Conservation (phyloP, 345 rosid species). For the Rhodamnia argentea region DNA sequence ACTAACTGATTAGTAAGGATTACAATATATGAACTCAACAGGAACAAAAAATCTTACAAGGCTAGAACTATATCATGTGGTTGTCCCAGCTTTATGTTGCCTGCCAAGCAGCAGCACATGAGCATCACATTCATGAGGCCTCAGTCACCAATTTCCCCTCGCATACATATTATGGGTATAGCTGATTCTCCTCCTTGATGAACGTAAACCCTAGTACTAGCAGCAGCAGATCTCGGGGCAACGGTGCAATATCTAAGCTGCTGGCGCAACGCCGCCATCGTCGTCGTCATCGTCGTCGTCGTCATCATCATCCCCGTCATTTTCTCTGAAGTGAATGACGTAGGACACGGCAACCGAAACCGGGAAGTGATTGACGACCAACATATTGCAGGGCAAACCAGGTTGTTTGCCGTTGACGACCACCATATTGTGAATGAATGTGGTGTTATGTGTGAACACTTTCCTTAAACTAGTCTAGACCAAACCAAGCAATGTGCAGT, state of each 20-base stretch:
- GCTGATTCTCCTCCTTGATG: not conserved
- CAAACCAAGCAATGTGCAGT: not conserved
- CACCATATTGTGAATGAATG: not conserved
- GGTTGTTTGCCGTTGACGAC: not conserved
- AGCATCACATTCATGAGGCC: not conserved
- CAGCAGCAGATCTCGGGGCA: not conserved
- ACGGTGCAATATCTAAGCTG: not conserved
- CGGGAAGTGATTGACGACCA: not conserved
- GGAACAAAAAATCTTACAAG: not conserved
- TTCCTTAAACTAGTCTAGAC: not conserved
- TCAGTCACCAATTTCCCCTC: not conserved
- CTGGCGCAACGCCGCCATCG: not conserved
- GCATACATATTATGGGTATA: not conserved
- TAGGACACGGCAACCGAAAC: not conserved
- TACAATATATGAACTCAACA: not conserved
- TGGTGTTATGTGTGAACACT: not conserved
- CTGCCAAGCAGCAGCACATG: not conserved
- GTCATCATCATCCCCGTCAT: not conserved
- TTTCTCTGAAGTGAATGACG: not conserved
- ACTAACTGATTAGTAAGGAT: not conserved
- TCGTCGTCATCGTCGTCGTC: constrained; percentile 5
- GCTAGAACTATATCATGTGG: not conserved
- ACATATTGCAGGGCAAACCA: not conserved
- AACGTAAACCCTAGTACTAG: not conserved
- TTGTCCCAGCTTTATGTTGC: not conserved